Evolutionary conservation across 2,329 filamentous ascomycete genomes (phyloP), one percentile per base, ranked within the genome.

Genomic region (Pyrenophora tritici-repentis): DNA sequence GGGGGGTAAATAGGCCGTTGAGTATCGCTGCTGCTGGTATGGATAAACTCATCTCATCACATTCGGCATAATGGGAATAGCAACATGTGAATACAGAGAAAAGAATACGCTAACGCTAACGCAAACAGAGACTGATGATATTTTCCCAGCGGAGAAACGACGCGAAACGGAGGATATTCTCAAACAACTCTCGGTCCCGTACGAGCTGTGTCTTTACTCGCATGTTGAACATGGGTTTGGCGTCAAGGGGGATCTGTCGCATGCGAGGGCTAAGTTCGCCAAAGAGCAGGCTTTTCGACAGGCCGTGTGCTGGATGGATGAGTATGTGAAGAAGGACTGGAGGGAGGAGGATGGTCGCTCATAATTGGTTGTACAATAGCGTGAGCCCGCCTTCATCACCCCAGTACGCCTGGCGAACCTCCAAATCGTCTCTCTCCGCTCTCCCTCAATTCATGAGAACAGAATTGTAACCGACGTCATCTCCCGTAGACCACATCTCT

Each of bases 281-380:
- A 92, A 90, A 81, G 89, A 95, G 75, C 84, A 88, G 75, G 90
- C 90, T 4, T 94, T 94, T 70, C 66, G 80, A 58, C 90, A 94
- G 79, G 89, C 89, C 31, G 79, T 91, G 43, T 71, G 78, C 44
- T 95, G 90, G 90, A 91, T 95, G 61, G 81, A 89, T 60, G 78
- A 86, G 72, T 79, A 82, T 70, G 70, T 88, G 55, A 78, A 77
- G 70, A 54, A 63, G 36, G 52, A 34, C 6, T 26, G 24, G 24
- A 7, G 9, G 9, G 24, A 26, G 24, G 9, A 26, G 24, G n/a
- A n/a, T n/a, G n/a, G n/a, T n/a, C n/a, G n/a, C 24, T 26, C 24
- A 26, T 7, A 26, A 6, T 20, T 20, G 18, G 18, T 20, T 5
- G 18, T 20, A 20, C 18, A 20, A 20, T 20, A 20, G 5, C 5